These are phyloP conservation scores for Chlorella sp. DNA, from an alignment of 139 green algal genomes.

Conservation along the genomic window DNA sequence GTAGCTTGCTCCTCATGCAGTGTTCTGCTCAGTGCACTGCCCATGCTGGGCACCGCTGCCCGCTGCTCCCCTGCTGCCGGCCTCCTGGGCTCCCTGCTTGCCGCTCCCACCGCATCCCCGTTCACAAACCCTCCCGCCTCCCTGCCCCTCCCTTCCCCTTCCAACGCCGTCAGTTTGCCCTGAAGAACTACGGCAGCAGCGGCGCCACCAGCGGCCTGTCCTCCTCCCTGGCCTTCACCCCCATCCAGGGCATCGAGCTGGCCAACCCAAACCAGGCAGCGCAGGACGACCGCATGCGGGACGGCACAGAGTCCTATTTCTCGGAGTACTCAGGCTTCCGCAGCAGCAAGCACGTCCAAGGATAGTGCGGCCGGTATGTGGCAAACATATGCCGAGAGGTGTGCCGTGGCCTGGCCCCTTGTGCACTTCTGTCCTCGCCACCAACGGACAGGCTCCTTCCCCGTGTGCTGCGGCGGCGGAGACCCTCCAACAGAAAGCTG, in stretches of 20 bases:
- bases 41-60: neutral
- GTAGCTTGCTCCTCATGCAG: neutral
- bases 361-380: neutral
- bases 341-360: constrained; percentile 1
- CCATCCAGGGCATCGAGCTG: constrained; percentile 97
- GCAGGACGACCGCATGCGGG: constrained; percentile 49
- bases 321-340: constrained; percentile 83
- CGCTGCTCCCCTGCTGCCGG: neutral
- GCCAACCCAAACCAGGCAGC: constrained; percentile 69
- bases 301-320: constrained; percentile 93
- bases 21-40: neutral
- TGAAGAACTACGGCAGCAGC: constrained; percentile 51
- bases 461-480: no score
- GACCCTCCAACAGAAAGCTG: no score
- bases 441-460: no score
- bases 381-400: neutral
- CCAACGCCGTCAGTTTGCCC: neutral
- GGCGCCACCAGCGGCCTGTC: constrained; percentile 78
- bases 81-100: neutral
- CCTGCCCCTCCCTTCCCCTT: neutral
- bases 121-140: neutral
- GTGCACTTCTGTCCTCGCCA: neutral
- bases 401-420: no score
- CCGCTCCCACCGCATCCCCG: neutral
- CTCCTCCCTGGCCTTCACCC: constrained; percentile 95